Percentiles rank a stretch among this genome's conserved stretches.
Evolutionary conservation across 305 asterid genomes (phyloP).

Genomic region (Fraxinus velutina): DNA sequence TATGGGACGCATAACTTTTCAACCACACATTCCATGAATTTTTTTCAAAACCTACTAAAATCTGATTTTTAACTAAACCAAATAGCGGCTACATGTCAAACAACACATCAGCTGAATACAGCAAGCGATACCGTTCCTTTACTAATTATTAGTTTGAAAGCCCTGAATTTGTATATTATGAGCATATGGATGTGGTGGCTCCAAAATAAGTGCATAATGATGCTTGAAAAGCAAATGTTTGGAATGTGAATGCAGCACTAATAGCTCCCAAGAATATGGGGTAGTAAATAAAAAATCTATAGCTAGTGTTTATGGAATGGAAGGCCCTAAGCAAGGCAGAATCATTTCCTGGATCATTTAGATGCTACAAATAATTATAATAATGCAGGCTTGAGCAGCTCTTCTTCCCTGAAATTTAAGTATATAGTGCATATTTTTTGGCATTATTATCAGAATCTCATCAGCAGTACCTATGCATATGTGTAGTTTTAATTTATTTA

Average conservation of each 20-base stretch:
- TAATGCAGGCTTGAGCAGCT: conserved; percentile 1
- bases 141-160: background rate
- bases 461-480: conserved; percentile 5
- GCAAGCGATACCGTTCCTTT: background rate
- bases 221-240: background rate
- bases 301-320: background rate
- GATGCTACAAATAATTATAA: background rate
- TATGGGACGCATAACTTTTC: background rate
- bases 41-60: background rate
- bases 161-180: background rate
- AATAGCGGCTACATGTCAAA: background rate
- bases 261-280: background rate
- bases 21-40: background rate
- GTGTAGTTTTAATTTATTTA: background rate
- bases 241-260: background rate
- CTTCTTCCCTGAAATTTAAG: background rate
- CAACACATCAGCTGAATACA: background rate
- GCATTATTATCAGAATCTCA: conserved; percentile 13
- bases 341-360: background rate
- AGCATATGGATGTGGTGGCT: background rate
- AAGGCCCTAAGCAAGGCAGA: background rate
- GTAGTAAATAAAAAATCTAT: background rate
- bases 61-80: background rate
- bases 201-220: background rate
- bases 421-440: background rate